A percentile compares a stretch with the other conserved stretches of the same genome.
Conservation (phyloP, 2,329 filamentous ascomycete genomes). For the Microdochium nivale region DNA sequence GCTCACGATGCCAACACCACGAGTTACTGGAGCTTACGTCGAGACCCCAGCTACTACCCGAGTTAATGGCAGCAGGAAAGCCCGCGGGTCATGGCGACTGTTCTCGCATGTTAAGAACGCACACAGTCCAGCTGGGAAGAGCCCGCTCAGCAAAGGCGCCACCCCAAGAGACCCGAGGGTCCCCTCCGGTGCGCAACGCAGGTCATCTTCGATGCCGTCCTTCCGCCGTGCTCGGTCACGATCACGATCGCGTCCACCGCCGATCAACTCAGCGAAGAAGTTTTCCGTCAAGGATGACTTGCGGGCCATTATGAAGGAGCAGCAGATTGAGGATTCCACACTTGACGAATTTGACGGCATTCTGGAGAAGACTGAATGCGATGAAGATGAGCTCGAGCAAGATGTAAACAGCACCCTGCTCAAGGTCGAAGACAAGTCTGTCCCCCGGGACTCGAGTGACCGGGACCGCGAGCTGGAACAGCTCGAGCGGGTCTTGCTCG, state of each 20-base stretch:
- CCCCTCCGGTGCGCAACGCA: constrained; percentile 5
- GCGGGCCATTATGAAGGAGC: constrained; percentile 38
- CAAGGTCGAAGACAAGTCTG: constrained; percentile 17
- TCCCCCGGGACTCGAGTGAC: constrained; percentile 15
- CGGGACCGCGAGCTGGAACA: constrained; percentile 29
- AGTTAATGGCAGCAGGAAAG: constrained; percentile 20
- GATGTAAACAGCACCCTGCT: constrained; percentile 15
- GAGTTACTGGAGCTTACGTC: constrained; percentile 45
- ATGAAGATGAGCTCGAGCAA: constrained; percentile 16
- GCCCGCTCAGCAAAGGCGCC: constrained; percentile 3
- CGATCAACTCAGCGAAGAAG: constrained; percentile 44
- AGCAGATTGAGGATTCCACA: constrained; percentile 51
- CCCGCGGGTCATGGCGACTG: neutral
- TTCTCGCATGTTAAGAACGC: neutral
- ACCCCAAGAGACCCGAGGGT: constrained; percentile 5
- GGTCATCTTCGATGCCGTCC: constrained; percentile 18
- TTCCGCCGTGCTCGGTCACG: constrained; percentile 26
- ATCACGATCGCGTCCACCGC: constrained; percentile 33
- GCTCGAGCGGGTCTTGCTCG: constrained; percentile 19
- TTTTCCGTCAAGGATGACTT: constrained; percentile 49
- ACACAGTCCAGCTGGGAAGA: neutral
- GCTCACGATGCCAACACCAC: constrained; percentile 42
- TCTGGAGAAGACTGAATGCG: constrained; percentile 27
- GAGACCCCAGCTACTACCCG: constrained; percentile 43
- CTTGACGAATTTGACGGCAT: constrained; percentile 49